phyloP scores from a whole-genome alignment of 306 rosid species.

The Abrus pulchellus region DNA sequence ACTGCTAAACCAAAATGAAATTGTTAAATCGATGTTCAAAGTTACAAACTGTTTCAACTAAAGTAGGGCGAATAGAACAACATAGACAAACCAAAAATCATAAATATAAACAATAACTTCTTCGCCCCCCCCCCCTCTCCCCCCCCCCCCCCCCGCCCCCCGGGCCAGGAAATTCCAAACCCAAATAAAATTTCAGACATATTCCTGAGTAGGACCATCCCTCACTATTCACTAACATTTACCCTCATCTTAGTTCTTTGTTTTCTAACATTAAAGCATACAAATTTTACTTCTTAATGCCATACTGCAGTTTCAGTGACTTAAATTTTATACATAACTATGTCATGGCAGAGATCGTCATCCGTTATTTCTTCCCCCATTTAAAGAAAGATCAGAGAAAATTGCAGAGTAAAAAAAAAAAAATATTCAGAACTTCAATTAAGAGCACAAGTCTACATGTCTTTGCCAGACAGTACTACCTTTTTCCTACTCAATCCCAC shows the following conservation, averaged over 20 bases:
- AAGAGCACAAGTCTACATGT: constrained; percentile 12
- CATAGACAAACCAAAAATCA: constrained; percentile 29
- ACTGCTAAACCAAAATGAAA: constrained; percentile 26
- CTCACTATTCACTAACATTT: constrained; percentile 29
- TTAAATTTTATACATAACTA: constrained; percentile 9
- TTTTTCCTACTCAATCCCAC: constrained; percentile 36
- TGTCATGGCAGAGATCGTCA: constrained; percentile 35
- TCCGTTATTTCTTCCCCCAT: constrained; percentile 18
- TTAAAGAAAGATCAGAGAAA: constrained; percentile 38
- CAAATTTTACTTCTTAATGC: constrained; percentile 29
- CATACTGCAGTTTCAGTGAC: constrained; percentile 28
- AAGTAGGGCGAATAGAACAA: constrained; percentile 30
- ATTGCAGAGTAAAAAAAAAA: constrained; percentile 5
- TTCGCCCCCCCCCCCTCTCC: not conserved
- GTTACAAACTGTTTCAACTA: constrained; percentile 24
- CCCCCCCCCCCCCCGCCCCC: not conserved
- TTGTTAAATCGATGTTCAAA: constrained; percentile 37
- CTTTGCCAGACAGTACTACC: constrained; percentile 41
- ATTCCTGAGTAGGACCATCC: constrained; percentile 29
- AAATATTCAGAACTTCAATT: constrained; percentile 40
- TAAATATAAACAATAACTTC: constrained; percentile 26
- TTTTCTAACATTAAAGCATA: constrained; percentile 28
- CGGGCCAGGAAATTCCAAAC: constrained; percentile 32
- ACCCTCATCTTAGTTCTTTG: constrained; percentile 28
- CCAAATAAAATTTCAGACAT: constrained; percentile 42